Evolutionary conservation across 2,329 filamentous ascomycete species (phyloP).

Genomic region (Verticillium albo-atrum): DNA sequence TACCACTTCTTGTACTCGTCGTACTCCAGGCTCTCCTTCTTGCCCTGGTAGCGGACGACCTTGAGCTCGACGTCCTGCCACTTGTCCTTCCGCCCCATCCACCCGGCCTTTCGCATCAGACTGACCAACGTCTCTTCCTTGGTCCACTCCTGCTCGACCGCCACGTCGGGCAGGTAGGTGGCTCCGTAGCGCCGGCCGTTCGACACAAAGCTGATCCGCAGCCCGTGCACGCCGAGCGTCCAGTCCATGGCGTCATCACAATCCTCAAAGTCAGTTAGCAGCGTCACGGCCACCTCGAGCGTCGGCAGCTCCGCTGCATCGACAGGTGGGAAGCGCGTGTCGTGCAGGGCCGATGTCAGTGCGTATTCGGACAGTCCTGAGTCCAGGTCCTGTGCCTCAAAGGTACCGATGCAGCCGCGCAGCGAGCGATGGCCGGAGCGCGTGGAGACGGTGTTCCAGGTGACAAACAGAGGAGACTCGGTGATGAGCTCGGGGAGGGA

Average conservation of each 20-base stretch:
- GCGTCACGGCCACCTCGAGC: conserved; percentile 67
- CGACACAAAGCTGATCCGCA: conserved; percentile 80
- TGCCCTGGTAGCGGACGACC: conserved; percentile 82
- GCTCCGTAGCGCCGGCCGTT: conserved; percentile 70
- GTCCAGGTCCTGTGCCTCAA: conserved; percentile 70
- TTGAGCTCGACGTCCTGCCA: conserved; percentile 79
- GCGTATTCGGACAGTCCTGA: conserved; percentile 75
- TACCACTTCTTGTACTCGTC: conserved; percentile 75
- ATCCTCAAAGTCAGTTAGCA: conserved; percentile 81
- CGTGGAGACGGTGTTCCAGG: conserved; percentile 76
- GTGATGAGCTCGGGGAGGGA: conserved; percentile 31
- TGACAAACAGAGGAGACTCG: conserved; percentile 81
- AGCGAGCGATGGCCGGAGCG: conserved; percentile 58
- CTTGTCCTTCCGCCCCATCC: conserved; percentile 71
- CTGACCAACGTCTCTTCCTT: conserved; percentile 89
- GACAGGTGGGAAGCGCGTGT: conserved; percentile 58
- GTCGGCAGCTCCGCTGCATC: conserved; percentile 46
- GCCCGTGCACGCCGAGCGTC: conserved; percentile 79
- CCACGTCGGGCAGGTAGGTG: conserved; percentile 91
- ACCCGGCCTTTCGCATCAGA: conserved; percentile 92
- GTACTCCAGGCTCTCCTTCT: conserved; percentile 68
- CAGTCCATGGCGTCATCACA: conserved; percentile 74
- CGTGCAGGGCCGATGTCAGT: conserved; percentile 67
- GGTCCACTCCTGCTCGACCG: conserved; percentile 88
- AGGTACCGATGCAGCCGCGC: conserved; percentile 95